Evolutionary conservation across 805 yeast genomes (phyloP).

Genomic region (Pichia occidentalis): DNA sequence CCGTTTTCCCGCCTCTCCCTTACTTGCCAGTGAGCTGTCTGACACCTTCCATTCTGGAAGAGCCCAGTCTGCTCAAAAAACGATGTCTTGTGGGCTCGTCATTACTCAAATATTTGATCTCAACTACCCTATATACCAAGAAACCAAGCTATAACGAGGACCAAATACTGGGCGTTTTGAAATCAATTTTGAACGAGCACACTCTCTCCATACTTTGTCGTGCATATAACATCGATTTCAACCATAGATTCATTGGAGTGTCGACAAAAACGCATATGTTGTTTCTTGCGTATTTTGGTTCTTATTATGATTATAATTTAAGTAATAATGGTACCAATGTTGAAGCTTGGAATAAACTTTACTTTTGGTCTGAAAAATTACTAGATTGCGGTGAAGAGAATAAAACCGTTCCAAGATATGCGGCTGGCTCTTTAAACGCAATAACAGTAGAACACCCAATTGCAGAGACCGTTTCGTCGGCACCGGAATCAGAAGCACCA

Average conservation of each 20-base stretch:
- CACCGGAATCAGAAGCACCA: too few species aligned
- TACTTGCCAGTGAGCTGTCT: background rate
- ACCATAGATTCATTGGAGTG: slow-evolving; percentile 4
- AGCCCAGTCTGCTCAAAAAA: background rate
- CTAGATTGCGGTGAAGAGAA: slow-evolving; percentile 2
- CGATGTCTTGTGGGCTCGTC: slow-evolving; percentile 6
- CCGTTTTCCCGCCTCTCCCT: slow-evolving; percentile 6
- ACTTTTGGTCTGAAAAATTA: slow-evolving; percentile 6
- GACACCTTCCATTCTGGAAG: background rate
- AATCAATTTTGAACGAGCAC: slow-evolving; percentile 2
- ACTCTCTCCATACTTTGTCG: slow-evolving; percentile 1
- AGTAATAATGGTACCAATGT: background rate
- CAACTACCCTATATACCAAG: slow-evolving; percentile 1
- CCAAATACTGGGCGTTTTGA: background rate
- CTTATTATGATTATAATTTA: slow-evolving; percentile 4
- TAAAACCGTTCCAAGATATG: background rate
- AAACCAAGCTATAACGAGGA: background rate
- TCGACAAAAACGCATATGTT: background rate
- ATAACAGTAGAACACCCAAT: too few species aligned
- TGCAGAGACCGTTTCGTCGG: too few species aligned
- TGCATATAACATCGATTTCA: slow-evolving; percentile 9
- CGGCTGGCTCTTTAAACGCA: too few species aligned
- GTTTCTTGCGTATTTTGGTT: slow-evolving; percentile 8
- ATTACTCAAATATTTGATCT: slow-evolving; percentile 3
- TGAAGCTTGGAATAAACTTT: slow-evolving; percentile 1